Base-by-base conservation (phyloP, 202 grass and related monocot species). In the Dendrocalamus latiflorus region DNA sequence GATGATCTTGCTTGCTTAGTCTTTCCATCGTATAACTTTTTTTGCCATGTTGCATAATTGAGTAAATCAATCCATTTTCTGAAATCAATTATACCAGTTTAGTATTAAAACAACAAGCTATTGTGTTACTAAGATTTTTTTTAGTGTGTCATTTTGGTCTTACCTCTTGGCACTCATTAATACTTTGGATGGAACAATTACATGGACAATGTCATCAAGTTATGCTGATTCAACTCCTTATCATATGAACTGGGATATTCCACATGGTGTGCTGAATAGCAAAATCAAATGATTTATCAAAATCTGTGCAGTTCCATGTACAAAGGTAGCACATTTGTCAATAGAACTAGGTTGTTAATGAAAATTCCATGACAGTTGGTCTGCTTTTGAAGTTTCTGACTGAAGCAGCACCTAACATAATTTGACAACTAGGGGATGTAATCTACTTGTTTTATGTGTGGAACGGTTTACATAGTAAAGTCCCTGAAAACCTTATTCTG, bases 381-480 rank as follows among this genome's bases (percentile, higher is more conserved):
- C 28, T 64, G 4, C 20, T 56, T 30, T 81, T 81, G 50, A 81
- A 38, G 78, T 69, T 76, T 33, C 42, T 34, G 28, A 69, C 21
- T n/a, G 42, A 33, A 69, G 50, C 20, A 41, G 16, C 62, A 15
- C 77, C 62, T 81, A 61, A 75, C 59, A 80, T 86, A 64, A 81
- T 60, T 81, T 59, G 62, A 24, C 21, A 15, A 61, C 70, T 75
- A 59, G 28, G 60, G 14, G 33, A 10, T 39, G 38, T 39, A 39
- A 17, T 70, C 10, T 51, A 25, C 20, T 67, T 74, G 33, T 65
- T 34, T 22, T 78, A 56, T 37, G 25, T 34, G 22, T 55, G 50
- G 33, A 67, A 86, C 16, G 9, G 34, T 74, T 74, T 73, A 28
- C 34, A 62, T 69, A 82, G n/a, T 63, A 44, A 28, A 80, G 50